Conservation (phyloP, 768 basidiomycete species). For the Pluteus cervinus region DNA sequence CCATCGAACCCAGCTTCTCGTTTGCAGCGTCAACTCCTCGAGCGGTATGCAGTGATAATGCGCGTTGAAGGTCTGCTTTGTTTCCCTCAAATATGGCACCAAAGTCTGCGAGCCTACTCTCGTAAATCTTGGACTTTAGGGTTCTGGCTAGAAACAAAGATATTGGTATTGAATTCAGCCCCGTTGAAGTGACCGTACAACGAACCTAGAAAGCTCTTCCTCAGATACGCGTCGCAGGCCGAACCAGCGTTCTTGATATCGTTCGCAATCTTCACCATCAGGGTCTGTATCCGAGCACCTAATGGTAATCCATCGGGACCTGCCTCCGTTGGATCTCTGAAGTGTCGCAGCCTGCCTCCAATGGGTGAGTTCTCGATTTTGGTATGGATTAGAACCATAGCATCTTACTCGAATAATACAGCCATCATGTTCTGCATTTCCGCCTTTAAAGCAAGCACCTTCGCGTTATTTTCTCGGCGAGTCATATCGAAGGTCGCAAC, state of each 20-base stretch:
- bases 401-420: conserved; percentile 32
- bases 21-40: conserved; percentile 28
- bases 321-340: conserved; percentile 12
- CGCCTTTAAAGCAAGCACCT: conserved; percentile 29
- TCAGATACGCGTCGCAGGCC: conserved; percentile 39
- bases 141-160: conserved; percentile 22
- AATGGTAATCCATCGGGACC: conserved; percentile 26
- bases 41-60: conserved; percentile 31
- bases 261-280: conserved; percentile 23
- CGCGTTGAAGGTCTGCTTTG: conserved; percentile 27
- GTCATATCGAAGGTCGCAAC: conserved; percentile 35
- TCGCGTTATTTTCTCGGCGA: conserved; percentile 37
- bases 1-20: conserved; percentile 23
- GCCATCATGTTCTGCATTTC: conserved; percentile 42
- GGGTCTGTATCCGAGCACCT: conserved; percentile 21
- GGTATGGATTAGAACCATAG: too few species aligned
- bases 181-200: background rate
- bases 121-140: conserved; percentile 30
- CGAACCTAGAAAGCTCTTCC: conserved; percentile 34
- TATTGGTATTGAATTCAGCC: background rate
- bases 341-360: too few species aligned
- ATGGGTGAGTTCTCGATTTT: too few species aligned
- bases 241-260: conserved; percentile 39
- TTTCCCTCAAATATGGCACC: conserved; percentile 26
- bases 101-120: conserved; percentile 27